A percentile compares a stretch with the other conserved stretches of the same genome.
phyloP scores from a whole-genome alignment of 306 rosid genomes.

The Gynostemma pentaphyllum region DNA sequence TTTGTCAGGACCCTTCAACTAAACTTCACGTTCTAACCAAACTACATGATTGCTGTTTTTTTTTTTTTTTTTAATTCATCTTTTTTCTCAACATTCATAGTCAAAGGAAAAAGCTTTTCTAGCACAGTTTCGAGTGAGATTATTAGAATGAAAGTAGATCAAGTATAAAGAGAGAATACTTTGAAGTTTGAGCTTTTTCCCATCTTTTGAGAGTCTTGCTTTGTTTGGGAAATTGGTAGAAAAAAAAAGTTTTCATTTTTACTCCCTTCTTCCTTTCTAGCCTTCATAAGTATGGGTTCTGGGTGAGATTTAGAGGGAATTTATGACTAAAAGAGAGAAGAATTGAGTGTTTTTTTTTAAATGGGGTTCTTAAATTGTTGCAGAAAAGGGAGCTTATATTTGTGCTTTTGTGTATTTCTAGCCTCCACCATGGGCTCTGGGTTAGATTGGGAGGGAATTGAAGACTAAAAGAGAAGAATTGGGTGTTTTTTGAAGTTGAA shows the following conservation, averaged over 20 bases:
- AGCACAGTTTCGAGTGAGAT: not conserved
- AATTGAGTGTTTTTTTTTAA: not conserved
- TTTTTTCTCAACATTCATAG: slow-evolving; percentile 26
- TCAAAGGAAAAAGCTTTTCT: no score
- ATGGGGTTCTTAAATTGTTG: not conserved
- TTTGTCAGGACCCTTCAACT: slow-evolving; percentile 18
- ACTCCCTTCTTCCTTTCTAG: slow-evolving; percentile 10
- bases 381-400: slow-evolving; percentile 18
- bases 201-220: slow-evolving; percentile 91
- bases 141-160: not conserved
- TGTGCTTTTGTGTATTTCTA: no score
- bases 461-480: not conserved
- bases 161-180: slow-evolving; percentile 30
- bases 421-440: no score
- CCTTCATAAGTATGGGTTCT: slow-evolving; percentile 2
- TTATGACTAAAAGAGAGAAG: not conserved
- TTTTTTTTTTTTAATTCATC: not conserved
- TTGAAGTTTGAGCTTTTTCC: slow-evolving; percentile 55
- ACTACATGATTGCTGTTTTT: slow-evolving; percentile 38
- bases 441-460: not conserved
- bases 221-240: slow-evolving; percentile 34
- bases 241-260: not conserved
- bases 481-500: not conserved
- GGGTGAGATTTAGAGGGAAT: not conserved
- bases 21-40: slow-evolving; percentile 57